phyloP scores from a whole-genome alignment of 345 rosid genomes.

The Clarkia xantiana region DNA sequence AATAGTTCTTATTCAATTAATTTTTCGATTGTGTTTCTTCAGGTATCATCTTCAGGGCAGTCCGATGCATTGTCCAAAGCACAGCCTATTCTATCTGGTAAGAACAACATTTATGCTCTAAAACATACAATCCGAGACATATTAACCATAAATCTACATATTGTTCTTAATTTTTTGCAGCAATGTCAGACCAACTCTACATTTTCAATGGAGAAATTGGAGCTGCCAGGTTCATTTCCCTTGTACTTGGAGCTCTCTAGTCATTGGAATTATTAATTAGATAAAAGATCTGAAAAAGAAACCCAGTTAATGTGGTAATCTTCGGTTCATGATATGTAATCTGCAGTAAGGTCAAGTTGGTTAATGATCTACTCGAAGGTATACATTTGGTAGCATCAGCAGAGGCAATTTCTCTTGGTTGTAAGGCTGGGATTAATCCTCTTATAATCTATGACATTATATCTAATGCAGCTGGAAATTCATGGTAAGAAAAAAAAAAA shows the following conservation, averaged over 20 bases:
- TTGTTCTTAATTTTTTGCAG: slow-evolving; percentile 20
- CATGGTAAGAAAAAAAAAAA: slow-evolving; percentile 44
- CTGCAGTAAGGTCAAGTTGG: slow-evolving; percentile 68
- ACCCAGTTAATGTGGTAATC: too few species aligned
- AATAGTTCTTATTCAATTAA: too few species aligned
- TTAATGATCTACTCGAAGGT: slow-evolving; percentile 69
- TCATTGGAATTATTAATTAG: too few species aligned
- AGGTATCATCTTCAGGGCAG: slow-evolving; percentile 72
- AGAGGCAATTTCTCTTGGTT: slow-evolving; percentile 77
- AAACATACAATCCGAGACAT: too few species aligned
- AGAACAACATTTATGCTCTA: too few species aligned
- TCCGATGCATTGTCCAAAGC: slow-evolving; percentile 61
- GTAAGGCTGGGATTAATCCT: slow-evolving; percentile 65
- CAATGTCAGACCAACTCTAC: slow-evolving; percentile 60
- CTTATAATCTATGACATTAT: slow-evolving; percentile 87
- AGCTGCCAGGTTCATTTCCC: slow-evolving; percentile 53
- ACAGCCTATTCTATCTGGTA: slow-evolving; percentile 68
- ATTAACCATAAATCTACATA: too few species aligned
- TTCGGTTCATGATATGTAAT: too few species aligned
- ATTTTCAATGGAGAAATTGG: slow-evolving; percentile 65
- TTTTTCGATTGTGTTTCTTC: neutral
- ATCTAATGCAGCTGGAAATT: slow-evolving; percentile 96
- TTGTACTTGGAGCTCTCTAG: too few species aligned
- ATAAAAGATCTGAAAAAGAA: too few species aligned
- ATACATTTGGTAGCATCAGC: slow-evolving; percentile 78